A percentile compares a stretch with the other conserved stretches of the same genome.
These are phyloP conservation scores for Bipolaris gigantea DNA, from an alignment of 2,329 filamentous ascomycete genomes.

Conservation along the genomic window DNA sequence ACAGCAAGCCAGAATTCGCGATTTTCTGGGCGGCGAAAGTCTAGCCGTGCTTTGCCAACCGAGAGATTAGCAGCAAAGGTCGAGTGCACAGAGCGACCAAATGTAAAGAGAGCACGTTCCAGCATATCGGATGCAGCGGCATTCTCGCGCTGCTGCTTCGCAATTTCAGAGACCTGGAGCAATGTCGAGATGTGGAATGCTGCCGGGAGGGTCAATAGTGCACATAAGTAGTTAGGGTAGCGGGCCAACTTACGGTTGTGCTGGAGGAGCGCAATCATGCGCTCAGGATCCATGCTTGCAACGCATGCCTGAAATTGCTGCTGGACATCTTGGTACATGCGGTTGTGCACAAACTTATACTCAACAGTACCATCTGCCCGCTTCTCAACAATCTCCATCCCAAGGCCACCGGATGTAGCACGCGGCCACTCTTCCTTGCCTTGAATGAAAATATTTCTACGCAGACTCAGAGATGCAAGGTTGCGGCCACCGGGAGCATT, in stretches of 20 bases:
- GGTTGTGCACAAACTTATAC: conserved; percentile 78
- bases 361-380: conserved; percentile 62
- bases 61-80: conserved; percentile 76
- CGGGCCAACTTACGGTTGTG: conserved; percentile 57
- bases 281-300: conserved; percentile 80
- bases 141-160: conserved; percentile 87
- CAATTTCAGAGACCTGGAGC: conserved; percentile 90
- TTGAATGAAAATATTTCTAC: conserved; percentile 81
- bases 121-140: conserved; percentile 83
- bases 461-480: conserved; percentile 70
- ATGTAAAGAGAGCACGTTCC: conserved; percentile 88
- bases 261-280: conserved; percentile 74
- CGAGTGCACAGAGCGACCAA: conserved; percentile 85
- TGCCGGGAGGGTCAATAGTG: conserved; percentile 35
- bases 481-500: conserved; percentile 61
- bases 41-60: conserved; percentile 75
- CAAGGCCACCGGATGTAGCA: conserved; percentile 76
- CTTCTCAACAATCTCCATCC: conserved; percentile 71
- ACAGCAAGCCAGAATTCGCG: conserved; percentile 89
- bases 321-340: conserved; percentile 73
- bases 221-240: background rate
- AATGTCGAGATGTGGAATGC: conserved; percentile 91
- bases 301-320: conserved; percentile 75
- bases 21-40: conserved; percentile 83
- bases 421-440: conserved; percentile 87